phyloP scores from a whole-genome alignment of 2,329 filamentous ascomycete genomes.

The Pseudogymnoascus sp. region DNA sequence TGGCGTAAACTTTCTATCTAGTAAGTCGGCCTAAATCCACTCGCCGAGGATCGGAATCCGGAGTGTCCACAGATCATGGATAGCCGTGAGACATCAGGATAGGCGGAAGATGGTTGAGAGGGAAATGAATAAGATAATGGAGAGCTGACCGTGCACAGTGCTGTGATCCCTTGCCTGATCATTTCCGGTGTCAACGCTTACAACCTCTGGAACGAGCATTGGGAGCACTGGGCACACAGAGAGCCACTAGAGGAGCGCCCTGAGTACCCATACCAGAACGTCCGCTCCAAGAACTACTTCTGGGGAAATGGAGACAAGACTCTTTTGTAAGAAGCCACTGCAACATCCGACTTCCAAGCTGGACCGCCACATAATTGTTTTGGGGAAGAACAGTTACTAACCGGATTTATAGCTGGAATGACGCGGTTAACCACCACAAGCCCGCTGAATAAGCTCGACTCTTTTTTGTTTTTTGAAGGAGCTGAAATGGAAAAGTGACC shows the following conservation, averaged over 20 bases:
- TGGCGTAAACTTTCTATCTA: slow-evolving; percentile 96
- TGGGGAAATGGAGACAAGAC: slow-evolving; percentile 96
- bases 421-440: slow-evolving; percentile 94
- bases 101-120: neutral
- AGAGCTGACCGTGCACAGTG: slow-evolving; percentile 45
- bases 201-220: slow-evolving; percentile 89
- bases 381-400: neutral
- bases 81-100: neutral
- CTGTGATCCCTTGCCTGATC: slow-evolving; percentile 65
- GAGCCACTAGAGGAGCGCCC: slow-evolving; percentile 81
- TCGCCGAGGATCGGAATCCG: slow-evolving; percentile 13
- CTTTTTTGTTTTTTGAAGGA: slow-evolving; percentile 8
- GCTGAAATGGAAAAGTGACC: slow-evolving; percentile 9
- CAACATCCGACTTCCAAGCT: neutral
- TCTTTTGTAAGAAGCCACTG: slow-evolving; percentile 52
- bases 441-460: slow-evolving; percentile 51
- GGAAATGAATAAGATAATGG: neutral
- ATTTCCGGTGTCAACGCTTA: slow-evolving; percentile 77
- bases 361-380: neutral
- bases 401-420: slow-evolving; percentile 69
- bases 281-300: slow-evolving; percentile 89
- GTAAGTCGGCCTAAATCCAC: slow-evolving; percentile 51
- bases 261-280: slow-evolving; percentile 97
- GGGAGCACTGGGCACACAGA: slow-evolving; percentile 88
- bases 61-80: neutral